Evolutionary conservation across 2,329 filamentous ascomycete genomes (phyloP).

Genomic region (Alternaria ethzedia): DNA sequence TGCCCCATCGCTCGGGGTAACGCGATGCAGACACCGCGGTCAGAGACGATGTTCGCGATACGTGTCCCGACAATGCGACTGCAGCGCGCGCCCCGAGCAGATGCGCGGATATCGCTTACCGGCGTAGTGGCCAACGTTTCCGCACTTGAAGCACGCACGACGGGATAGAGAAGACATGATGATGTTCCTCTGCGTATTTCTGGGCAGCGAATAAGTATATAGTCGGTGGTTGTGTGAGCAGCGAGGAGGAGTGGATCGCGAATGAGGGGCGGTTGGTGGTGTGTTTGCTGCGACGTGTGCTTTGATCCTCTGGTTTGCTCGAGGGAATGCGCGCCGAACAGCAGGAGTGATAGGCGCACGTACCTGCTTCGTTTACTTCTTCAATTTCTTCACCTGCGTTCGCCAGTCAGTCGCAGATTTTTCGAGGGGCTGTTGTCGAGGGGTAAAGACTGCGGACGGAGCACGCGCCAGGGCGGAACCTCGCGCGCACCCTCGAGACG

Average conservation of each 20-base stretch:
- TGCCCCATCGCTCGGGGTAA: slow-evolving; percentile 18
- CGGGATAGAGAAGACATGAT: slow-evolving; percentile 61
- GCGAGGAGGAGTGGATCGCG: slow-evolving; percentile 22
- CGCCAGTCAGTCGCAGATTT: slow-evolving; percentile 39
- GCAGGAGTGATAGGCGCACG: slow-evolving; percentile 10
- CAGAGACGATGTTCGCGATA: slow-evolving; percentile 21
- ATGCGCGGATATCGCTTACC: slow-evolving; percentile 42
- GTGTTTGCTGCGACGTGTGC: slow-evolving; percentile 29
- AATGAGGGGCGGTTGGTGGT: slow-evolving; percentile 24
- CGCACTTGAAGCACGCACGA: slow-evolving; percentile 62
- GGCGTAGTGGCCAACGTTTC: slow-evolving; percentile 62
- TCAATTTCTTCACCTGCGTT: slow-evolving; percentile 43
- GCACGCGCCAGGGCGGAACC: slow-evolving; percentile 27
- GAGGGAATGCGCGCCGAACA: slow-evolving; percentile 4
- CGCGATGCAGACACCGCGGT: slow-evolving; percentile 24
- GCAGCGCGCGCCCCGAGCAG: slow-evolving; percentile 23
- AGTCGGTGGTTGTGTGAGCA: slow-evolving; percentile 12
- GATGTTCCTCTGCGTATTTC: slow-evolving; percentile 41
- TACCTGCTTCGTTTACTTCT: slow-evolving; percentile 40
- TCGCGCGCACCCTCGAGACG: slow-evolving; percentile 9
- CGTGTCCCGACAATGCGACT: slow-evolving; percentile 19
- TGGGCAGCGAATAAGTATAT: slow-evolving; percentile 31
- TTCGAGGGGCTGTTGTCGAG: slow-evolving; percentile 34
- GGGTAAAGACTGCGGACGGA: slow-evolving; percentile 29
- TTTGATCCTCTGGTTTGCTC: slow-evolving; percentile 5